Evolutionary conservation across 306 rosid genomes (phyloP), one percentile per base, ranked within the genome.

Genomic region (Begonia masoniana): DNA sequence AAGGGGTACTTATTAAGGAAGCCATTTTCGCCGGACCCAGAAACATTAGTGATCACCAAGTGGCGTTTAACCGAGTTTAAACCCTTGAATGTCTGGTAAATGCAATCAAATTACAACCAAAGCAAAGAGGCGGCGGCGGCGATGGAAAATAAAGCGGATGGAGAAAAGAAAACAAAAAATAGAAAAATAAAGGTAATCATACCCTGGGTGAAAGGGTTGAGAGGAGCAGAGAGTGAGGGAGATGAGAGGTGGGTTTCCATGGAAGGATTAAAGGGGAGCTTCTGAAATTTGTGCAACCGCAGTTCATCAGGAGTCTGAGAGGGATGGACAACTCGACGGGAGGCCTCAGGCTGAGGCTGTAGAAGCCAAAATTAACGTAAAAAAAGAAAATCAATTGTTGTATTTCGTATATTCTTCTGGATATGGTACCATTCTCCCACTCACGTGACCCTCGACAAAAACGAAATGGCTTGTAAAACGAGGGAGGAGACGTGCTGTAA

Each of bases 21-120:
- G 62, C 72, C 76, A 69, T 71, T 70, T 66, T 65, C 88, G 49
- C 75, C 79, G 15, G 74, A 70, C 52, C 82, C 88, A 71, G 74
- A 68, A 75, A 71, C 63, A 49, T 75, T 86, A 52, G 80, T 73
- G n/a, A 72, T 74, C 52, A 73, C 53, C 16, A 64, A 50, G 23
- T 72, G 79, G 68, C 74, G 72, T 74, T 73, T 75, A 56, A 46
- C 59, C 55, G 75, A 24, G 69, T 73, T 74, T 60, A 65, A 75
- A 54, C 78, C 88, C 75, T 70, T 74, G 6, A 75, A 66, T 67
- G 64, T 85, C 96, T 81, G 69, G 15, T 10, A 43, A 62, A 15
- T 49, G 26, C 51, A 31, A 55, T 54, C 50, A 46, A 65, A 7
- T 31, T 52, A 49, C 45, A 43, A 7, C 17, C 46, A 48, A 59